Evolutionary conservation across 331 rosid genomes (phyloP).

Genomic region (Rhamnella rubrinervis): DNA sequence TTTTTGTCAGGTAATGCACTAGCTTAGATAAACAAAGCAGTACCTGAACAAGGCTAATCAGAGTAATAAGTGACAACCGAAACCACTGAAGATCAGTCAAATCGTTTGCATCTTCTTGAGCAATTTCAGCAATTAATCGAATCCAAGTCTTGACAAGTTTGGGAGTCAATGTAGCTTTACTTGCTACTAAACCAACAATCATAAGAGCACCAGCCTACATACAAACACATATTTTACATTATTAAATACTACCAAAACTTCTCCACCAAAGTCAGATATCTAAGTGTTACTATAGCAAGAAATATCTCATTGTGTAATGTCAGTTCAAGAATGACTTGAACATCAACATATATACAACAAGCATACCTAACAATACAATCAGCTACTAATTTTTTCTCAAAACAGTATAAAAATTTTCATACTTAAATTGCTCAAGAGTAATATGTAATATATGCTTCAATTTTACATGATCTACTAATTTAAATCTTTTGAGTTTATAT

Average conservation of each 20-base stretch:
- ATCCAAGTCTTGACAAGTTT: conserved; percentile 72
- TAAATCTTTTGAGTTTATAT: not conserved
- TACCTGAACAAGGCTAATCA: conserved; percentile 92
- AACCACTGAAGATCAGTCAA: conserved; percentile 67
- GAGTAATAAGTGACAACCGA: conserved; percentile 73
- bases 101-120: conserved; percentile 57
- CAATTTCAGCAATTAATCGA: conserved; percentile 67
- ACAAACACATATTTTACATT: conserved; percentile 8
- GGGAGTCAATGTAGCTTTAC: conserved; percentile 67
- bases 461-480: not conserved
- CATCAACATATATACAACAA: too few relatives aligned
- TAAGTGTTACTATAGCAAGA: not conserved
- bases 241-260: conserved; percentile 5
- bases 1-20: not conserved
- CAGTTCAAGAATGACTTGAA: too few relatives aligned
- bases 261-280: not conserved
- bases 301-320: too few relatives aligned
- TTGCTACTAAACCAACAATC: conserved; percentile 80
- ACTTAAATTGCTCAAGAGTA: not conserved
- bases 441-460: not conserved
- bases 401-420: not conserved
- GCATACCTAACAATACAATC: not conserved
- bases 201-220: conserved; percentile 88
- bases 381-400: not conserved
- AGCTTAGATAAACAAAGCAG: conserved; percentile 4